Percentiles rank a stretch among this genome's conserved stretches.
Conservation (phyloP, 2,329 filamentous ascomycete genomes). For the Colletotrichum chlorophyti region DNA sequence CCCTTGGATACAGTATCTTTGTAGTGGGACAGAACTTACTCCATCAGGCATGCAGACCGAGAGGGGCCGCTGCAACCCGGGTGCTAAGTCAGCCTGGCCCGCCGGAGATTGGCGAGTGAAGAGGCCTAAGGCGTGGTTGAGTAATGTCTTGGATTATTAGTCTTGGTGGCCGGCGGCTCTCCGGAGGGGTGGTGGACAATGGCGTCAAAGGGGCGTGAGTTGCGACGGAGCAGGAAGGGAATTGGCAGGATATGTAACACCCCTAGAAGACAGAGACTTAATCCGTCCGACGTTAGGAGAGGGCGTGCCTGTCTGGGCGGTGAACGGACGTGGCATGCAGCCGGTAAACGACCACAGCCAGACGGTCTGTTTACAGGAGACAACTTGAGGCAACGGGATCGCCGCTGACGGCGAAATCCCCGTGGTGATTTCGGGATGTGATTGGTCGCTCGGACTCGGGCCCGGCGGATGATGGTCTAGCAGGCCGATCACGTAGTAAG, state of each 20-base stretch:
- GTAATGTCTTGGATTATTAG: not conserved
- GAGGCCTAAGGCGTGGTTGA: not conserved
- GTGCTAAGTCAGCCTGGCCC: not conserved
- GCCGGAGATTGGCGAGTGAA: conserved; percentile 17
- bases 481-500: no score
- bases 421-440: not conserved
- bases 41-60: conserved; percentile 6
- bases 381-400: not conserved
- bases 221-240: not conserved
- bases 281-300: no score
- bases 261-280: no score
- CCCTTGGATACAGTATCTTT: not conserved
- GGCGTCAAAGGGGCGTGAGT: not conserved
- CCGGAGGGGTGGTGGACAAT: not conserved
- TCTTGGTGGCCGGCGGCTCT: not conserved
- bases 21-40: not conserved
- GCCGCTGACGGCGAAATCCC: conserved; percentile 15
- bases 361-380: no score
- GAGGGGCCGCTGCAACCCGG: not conserved
- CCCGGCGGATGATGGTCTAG: no score
- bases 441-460: conserved; percentile 15
- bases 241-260: no score
- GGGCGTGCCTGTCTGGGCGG: conserved; percentile 2
- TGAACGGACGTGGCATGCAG: conserved; percentile 8
- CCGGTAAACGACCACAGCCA: not conserved